These are phyloP conservation scores for Echinosphaeria canescens DNA, from an alignment of 2,329 filamentous ascomycete genomes.

Conservation along the genomic window DNA sequence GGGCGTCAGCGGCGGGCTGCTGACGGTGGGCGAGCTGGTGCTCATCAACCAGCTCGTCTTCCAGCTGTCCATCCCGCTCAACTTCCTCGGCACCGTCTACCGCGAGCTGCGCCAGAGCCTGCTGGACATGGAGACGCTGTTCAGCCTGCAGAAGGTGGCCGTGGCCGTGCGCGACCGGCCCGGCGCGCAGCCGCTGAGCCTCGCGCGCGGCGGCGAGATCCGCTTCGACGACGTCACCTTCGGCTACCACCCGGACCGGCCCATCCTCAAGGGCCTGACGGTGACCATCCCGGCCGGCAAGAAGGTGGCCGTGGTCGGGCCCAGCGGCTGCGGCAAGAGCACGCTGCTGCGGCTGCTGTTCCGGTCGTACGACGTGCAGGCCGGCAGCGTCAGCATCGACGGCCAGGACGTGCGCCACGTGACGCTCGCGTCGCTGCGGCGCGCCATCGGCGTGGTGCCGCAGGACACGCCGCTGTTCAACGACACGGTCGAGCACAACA, in stretches of 20 bases:
- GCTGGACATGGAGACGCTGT: constrained; percentile 95
- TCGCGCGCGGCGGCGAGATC: constrained; percentile 70
- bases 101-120: constrained; percentile 86
- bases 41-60: constrained; percentile 99
- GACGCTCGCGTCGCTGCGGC: constrained; percentile 59
- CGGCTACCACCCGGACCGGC: constrained; percentile 70
- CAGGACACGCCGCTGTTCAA: constrained; percentile 97
- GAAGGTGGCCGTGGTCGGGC: constrained; percentile 89
- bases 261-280: constrained; percentile 66
- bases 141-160: constrained; percentile 94
- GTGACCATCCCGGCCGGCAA: constrained; percentile 88
- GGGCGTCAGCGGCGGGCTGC: constrained; percentile 57
- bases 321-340: constrained; percentile 89
- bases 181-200: constrained; percentile 47
- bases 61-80: constrained; percentile 87
- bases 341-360: constrained; percentile 82
- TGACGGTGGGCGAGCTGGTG: constrained; percentile 90
- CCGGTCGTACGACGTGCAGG: constrained; percentile 79
- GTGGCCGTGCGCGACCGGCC: constrained; percentile 62
- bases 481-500: constrained; percentile 88
- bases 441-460: constrained; percentile 81
- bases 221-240: constrained; percentile 90
- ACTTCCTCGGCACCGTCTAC: constrained; percentile 96
- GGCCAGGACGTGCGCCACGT: constrained; percentile 81
- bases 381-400: constrained; percentile 73